Evolutionary conservation across 2,329 filamentous ascomycete species (phyloP).

Genomic region (Fusarium veterinarium): DNA sequence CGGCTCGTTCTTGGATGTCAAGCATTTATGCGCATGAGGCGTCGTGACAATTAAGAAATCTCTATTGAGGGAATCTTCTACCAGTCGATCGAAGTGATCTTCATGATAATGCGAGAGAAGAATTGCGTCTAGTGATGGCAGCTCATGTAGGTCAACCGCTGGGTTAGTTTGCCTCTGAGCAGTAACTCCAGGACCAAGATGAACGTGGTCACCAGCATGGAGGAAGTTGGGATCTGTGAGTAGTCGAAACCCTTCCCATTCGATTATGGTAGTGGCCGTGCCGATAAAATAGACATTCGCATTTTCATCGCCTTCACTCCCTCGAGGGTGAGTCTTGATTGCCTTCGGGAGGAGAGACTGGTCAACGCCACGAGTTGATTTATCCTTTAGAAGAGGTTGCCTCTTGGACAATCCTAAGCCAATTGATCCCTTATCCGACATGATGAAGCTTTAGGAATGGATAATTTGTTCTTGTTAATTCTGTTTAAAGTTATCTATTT

Average conservation of each 20-base stretch:
- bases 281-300: slow-evolving; percentile 64
- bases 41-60: slow-evolving; percentile 73
- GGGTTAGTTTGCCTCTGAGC: slow-evolving; percentile 67
- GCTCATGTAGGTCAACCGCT: slow-evolving; percentile 67
- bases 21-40: slow-evolving; percentile 66
- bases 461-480: neutral
- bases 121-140: slow-evolving; percentile 69
- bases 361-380: slow-evolving; percentile 3
- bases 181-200: slow-evolving; percentile 72
- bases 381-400: slow-evolving; percentile 23
- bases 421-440: slow-evolving; percentile 25
- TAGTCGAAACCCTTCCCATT: slow-evolving; percentile 64
- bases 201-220: slow-evolving; percentile 73
- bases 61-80: slow-evolving; percentile 55
- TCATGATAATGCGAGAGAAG: slow-evolving; percentile 74
- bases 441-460: neutral
- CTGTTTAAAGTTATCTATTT: neutral
- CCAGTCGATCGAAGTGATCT: slow-evolving; percentile 56
- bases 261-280: slow-evolving; percentile 66
- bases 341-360: slow-evolving; percentile 13
- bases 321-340: slow-evolving; percentile 29
- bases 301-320: slow-evolving; percentile 25
- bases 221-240: slow-evolving; percentile 74
- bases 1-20: slow-evolving; percentile 59
- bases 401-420: slow-evolving; percentile 16